Base-by-base conservation (phyloP, 1,284 basidiomycete species). In the Malassezia cuniculi region DNA sequence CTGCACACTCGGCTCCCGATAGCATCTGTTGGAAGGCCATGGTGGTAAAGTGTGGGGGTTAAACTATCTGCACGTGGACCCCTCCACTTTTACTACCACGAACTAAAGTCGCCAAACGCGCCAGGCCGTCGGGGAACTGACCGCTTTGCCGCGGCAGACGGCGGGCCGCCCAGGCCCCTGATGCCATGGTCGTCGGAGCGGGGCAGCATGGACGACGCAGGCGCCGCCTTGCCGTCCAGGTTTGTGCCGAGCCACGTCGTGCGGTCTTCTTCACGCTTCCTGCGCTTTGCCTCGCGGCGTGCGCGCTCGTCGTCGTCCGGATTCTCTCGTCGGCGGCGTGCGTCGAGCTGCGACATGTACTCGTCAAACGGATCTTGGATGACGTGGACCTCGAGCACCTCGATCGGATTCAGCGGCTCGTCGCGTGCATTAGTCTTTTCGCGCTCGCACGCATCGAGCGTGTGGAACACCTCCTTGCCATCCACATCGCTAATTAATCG, bases 401-500 rank as follows among this genome's bases (percentile, higher is more conserved):
- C 75, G 36, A 95, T 78, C 11, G 79, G 76, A 61, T 85, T 85
- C 9, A 76, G 73, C 20, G 90, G 90, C 39, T 81, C 75, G 50
- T 95, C 87, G n/a, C 0, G 82, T 84, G 3, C 81, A 82, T 21
- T 80, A 76, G 61, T 87, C 82, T 15, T 80, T 72, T 0, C 69
- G 21, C 76, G 75, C 67, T 97, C 93, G 25, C 97, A 71, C 7
- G 79, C 75, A 55, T 83, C 76, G 4, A 99, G 71, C 2, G 90
- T 80, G 6, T 31, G 18, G 15, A 32, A 40, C n/a, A n/a, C 14
- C 17, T 26, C 20, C 14, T 24, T 27, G 12, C 44, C 36, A 27
- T 87, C 82, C 60, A 90, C 85, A 3, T 89, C 89, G 16, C 89
- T 89, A 0, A 95, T 85, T 55, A 93, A 86, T 9, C 42, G 41